Percentiles rank a stretch among this genome's conserved stretches.
Evolutionary conservation across 1,139 yeast genomes (phyloP).

Genomic region (Saccharomyces hybrid): DNA sequence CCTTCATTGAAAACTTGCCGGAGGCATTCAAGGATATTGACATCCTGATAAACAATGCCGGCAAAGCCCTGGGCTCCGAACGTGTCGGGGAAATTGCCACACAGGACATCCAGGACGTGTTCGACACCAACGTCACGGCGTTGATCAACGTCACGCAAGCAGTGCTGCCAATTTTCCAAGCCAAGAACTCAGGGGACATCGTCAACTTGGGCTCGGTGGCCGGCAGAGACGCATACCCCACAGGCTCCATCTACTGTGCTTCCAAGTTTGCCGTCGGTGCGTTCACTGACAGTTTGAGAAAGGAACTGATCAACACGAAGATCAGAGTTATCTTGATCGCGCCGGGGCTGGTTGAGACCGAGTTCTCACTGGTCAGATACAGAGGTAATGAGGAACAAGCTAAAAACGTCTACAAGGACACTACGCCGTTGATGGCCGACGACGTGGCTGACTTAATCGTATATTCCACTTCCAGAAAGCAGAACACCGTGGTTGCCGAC

Average conservation of each 20-base stretch:
- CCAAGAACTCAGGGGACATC: constrained; percentile 57
- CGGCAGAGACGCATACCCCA: constrained; percentile 84
- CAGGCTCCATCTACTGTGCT: constrained; percentile 81
- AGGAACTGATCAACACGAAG: constrained; percentile 65
- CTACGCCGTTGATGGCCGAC: constrained; percentile 64
- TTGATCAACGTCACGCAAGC: constrained; percentile 64
- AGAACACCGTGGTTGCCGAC: constrained; percentile 74
- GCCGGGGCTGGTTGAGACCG: constrained; percentile 88
- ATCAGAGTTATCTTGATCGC: constrained; percentile 77
- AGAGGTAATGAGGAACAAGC: constrained; percentile 66
- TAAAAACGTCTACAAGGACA: constrained; percentile 62
- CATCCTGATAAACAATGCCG: constrained; percentile 74
- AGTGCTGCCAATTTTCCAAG: constrained; percentile 52
- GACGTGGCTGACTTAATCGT: constrained; percentile 80
- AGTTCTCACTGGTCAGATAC: constrained; percentile 69
- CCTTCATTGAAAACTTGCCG: constrained; percentile 47
- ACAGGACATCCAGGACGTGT: constrained; percentile 47
- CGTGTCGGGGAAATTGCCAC: constrained; percentile 50
- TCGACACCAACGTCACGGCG: constrained; percentile 68
- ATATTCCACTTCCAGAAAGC: constrained; percentile 61
- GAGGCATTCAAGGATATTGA: constrained; percentile 50
- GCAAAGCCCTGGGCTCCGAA: constrained; percentile 67
- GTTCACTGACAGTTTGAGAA: constrained; percentile 67
- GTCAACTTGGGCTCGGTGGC: constrained; percentile 84
- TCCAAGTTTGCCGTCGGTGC: constrained; percentile 76